Conservation (phyloP, 208 protist genomes). For the Trypanosoma melophagium region DNA sequence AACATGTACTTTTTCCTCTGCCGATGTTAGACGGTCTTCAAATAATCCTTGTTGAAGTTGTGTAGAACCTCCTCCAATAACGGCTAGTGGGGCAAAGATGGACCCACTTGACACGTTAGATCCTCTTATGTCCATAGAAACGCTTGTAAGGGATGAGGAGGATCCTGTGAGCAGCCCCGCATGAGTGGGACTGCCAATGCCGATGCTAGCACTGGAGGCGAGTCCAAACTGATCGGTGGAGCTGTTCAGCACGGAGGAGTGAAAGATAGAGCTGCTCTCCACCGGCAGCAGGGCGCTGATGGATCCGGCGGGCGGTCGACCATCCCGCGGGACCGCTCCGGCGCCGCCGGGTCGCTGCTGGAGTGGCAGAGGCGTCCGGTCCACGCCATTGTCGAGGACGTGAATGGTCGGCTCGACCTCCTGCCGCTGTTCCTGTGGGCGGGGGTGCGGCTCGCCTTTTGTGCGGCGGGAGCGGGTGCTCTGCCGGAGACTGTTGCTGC, state of each 20-base stretch:
- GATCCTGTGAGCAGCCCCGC: conserved; percentile 14
- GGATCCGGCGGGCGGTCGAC: conserved; percentile 10
- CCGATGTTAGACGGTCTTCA: background rate
- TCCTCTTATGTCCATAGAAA: conserved; percentile 16
- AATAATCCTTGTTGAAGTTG: background rate
- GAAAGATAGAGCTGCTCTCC: conserved; percentile 57
- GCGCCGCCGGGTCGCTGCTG: conserved; percentile 36
- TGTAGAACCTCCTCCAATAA: background rate
- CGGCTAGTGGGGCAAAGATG: background rate
- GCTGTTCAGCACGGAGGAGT: conserved; percentile 66
- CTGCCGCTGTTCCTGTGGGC: conserved; percentile 40
- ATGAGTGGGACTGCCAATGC: conserved; percentile 6
- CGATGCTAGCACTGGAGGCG: background rate
- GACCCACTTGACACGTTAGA: background rate
- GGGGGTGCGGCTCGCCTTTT: conserved; percentile 36
- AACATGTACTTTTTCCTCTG: conserved; percentile 29
- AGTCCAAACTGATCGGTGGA: conserved; percentile 6
- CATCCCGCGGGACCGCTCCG: conserved; percentile 19
- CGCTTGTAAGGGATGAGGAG: conserved; percentile 24
- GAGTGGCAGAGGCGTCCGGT: conserved; percentile 83
- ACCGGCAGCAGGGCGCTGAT: conserved; percentile 1
- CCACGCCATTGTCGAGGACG: conserved; percentile 82
- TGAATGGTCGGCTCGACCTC: conserved; percentile 68
- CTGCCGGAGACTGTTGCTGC: background rate
- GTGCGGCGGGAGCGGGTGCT: conserved; percentile 31